Base-by-base conservation (phyloP, 2,329 filamentous ascomycete species). In the Cladosporium oxysporum region DNA sequence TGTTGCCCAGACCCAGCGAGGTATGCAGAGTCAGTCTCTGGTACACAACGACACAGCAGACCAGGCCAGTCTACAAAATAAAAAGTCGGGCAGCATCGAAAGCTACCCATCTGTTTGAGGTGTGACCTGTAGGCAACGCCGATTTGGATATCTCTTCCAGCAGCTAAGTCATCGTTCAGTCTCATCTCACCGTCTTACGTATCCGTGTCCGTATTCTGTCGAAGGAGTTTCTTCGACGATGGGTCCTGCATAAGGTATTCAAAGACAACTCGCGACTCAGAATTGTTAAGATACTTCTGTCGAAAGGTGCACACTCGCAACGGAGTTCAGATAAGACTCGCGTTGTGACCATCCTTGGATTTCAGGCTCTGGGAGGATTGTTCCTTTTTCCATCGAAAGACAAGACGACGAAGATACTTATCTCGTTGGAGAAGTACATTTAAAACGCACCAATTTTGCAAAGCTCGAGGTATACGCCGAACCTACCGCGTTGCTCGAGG, bases 141-240 rank as follows among this genome's bases (percentile, higher is more conserved):
- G 23, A 53, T 31, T 14, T 33, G 33, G 5, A 33, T 8, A 16
- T 33, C 10, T 23, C n/a, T 23, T 58, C 29, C 53, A 58, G 29
- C 53, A 58, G 53, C 53, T 58, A 35, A 53, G 49, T 53, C 28
- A n/a, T n/a, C 23, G 12, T 29, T 53, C 49, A 53, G 49, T 53
- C 5, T 53, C 26, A 16, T n/a, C 49, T 53, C 12, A 50, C n/a
- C 26, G 35, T 50, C 47, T 50, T 21, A n/a, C 47, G 21, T 50
- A 16, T 53, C 7, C 49, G 49, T 12, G 37, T 44, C 18, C 37
- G 16, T n/a, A n/a, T n/a, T 1, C 16, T 44, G 18, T n/a, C 16
- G 10, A 44, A 44, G 37, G 18, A 44, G 37, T 44, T 18, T n/a
- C 18, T 44, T 21, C 10, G 37, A 21, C 37, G n/a, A 4, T n/a